Percentiles rank a stretch among this genome's conserved stretches.
phyloP scores from a whole-genome alignment of 1,139 yeast genomes.

The Nakaseomyces kungkrabaensis region DNA sequence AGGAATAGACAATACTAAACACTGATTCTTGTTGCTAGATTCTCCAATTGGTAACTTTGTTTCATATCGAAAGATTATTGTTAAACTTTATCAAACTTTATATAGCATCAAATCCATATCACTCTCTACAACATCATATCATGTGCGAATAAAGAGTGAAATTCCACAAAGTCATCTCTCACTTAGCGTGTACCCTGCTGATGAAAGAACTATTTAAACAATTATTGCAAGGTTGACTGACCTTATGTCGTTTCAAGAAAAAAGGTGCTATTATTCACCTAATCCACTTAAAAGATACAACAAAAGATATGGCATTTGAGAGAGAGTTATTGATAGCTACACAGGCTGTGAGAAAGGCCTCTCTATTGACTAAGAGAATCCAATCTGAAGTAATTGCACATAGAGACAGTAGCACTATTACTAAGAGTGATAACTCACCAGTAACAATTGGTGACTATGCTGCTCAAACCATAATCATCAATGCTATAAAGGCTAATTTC shows the following conservation, averaged over 20 bases:
- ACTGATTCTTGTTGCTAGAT: too few relatives aligned
- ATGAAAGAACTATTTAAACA: not conserved
- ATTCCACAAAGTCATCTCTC: not conserved
- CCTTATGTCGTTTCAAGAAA: too few relatives aligned
- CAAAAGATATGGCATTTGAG: slow-evolving; percentile 27
- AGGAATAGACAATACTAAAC: too few relatives aligned
- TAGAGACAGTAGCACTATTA: slow-evolving; percentile 50
- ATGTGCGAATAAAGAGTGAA: not conserved
- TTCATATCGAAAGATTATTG: too few relatives aligned
- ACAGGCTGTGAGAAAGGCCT: slow-evolving; percentile 83
- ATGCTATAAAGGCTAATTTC: slow-evolving; percentile 69
- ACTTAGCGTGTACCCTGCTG: not conserved
- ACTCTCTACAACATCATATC: not conserved
- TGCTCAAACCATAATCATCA: slow-evolving; percentile 85
- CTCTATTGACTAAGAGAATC: slow-evolving; percentile 63
- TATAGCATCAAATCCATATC: not conserved
- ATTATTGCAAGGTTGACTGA: not conserved
- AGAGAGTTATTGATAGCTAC: slow-evolving; percentile 72
- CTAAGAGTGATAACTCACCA: slow-evolving; percentile 84
- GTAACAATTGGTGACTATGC: slow-evolving; percentile 96
- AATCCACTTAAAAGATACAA: not conserved
- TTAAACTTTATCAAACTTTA: too few relatives aligned
- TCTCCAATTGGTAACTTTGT: too few relatives aligned
- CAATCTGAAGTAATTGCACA: slow-evolving; percentile 56
- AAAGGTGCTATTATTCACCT: too few relatives aligned